These are phyloP conservation scores for Fusarium penzigii DNA, from an alignment of 2,329 filamentous ascomycete species.

Conservation along the genomic window DNA sequence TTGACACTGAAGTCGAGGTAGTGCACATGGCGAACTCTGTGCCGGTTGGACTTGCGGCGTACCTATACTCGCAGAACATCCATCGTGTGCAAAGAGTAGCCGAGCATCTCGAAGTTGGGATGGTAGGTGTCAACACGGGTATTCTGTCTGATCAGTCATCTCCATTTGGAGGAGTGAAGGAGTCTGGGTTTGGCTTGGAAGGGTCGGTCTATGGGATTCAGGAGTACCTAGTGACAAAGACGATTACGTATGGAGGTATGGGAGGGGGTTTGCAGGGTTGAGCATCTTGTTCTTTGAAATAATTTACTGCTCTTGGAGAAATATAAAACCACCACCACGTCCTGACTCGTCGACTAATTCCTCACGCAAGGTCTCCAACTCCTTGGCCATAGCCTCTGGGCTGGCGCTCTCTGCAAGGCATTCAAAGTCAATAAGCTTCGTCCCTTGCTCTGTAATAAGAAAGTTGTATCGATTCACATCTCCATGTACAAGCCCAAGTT, in stretches of 20 bases:
- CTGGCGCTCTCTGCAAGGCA: too few relatives aligned
- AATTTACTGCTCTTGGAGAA: too few relatives aligned
- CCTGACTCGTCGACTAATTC: too few relatives aligned
- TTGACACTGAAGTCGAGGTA: conserved; percentile 68
- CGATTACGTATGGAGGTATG: background rate
- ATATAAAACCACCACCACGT: too few relatives aligned
- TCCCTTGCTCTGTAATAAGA: too few relatives aligned
- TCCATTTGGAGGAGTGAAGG: background rate
- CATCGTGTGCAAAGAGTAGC: conserved; percentile 43
- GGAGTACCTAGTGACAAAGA: background rate
- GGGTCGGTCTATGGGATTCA: background rate
- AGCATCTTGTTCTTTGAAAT: too few relatives aligned
- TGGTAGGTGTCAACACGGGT: conserved; percentile 37
- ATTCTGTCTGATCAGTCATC: background rate
- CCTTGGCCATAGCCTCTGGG: too few relatives aligned
- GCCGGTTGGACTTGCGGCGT: conserved; percentile 71
- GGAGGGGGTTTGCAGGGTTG: background rate
- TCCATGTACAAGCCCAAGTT: background rate
- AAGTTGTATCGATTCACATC: too few relatives aligned
- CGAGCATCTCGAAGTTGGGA: conserved; percentile 49
- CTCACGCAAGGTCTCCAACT: too few relatives aligned
- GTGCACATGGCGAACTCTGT: conserved; percentile 64
- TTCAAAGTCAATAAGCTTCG: too few relatives aligned
- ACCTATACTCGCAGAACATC: conserved; percentile 61
- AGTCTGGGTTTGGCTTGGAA: background rate